Conservation (phyloP, 345 rosid species). For the Hypericum perforatum region DNA sequence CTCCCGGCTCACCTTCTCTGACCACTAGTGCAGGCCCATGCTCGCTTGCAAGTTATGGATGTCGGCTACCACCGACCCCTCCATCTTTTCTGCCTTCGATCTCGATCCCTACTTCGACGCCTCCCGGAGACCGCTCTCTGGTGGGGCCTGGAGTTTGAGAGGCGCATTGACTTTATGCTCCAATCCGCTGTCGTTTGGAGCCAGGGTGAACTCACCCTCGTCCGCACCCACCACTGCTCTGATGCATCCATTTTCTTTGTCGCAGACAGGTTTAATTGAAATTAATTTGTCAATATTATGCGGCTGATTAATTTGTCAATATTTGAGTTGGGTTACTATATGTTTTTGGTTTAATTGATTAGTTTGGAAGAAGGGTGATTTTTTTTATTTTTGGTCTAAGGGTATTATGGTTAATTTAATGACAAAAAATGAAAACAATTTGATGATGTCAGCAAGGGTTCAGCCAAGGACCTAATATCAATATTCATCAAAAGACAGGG, state of each 20-base stretch:
- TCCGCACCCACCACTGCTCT: conserved; percentile 73
- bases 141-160: conserved; percentile 73
- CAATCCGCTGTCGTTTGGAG: conserved; percentile 58
- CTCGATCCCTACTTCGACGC: conserved; percentile 52
- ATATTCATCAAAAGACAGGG: no score
- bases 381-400: no score
- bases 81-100: conserved; percentile 53
- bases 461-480: no score
- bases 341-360: no score
- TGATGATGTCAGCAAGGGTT: no score
- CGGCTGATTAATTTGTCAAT: not conserved
- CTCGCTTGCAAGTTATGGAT: conserved; percentile 69
- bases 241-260: conserved; percentile 47
- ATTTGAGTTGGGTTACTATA: no score
- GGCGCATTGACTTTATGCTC: conserved; percentile 57
- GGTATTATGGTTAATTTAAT: no score
- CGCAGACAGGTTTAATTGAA: conserved; percentile 42
- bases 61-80: conserved; percentile 49
- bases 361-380: no score
- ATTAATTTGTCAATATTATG: not conserved
- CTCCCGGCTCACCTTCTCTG: conserved; percentile 47
- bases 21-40: conserved; percentile 78
- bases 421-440: no score
- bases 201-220: conserved; percentile 39
- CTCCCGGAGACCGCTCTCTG: conserved; percentile 33